Conservation (phyloP, 805 yeast genomes). For the Metschnikowia matae region DNA sequence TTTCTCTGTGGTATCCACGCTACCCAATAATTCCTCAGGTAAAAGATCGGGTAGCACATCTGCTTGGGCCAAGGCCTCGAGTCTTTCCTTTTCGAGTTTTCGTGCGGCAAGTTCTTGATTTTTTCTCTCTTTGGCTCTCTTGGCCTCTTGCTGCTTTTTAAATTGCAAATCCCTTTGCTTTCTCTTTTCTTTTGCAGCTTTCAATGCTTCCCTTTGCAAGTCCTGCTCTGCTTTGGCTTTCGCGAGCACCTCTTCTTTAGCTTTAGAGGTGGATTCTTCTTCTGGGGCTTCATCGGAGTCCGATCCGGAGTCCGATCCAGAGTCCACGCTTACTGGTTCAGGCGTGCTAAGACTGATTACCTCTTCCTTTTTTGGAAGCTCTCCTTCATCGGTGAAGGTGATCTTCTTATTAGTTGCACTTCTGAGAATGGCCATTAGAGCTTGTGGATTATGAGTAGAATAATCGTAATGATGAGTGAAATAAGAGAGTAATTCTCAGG, state of each 20-base stretch:
- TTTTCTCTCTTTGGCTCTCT: constrained; percentile 15
- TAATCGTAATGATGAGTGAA: background rate
- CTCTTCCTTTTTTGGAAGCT: constrained; percentile 15
- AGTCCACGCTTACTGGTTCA: constrained; percentile 3
- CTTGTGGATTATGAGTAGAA: background rate
- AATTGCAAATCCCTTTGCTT: constrained; percentile 30
- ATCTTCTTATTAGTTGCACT: constrained; percentile 26
- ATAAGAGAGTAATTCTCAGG: background rate
- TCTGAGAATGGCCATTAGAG: constrained; percentile 29
- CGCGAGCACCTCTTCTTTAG: constrained; percentile 25
- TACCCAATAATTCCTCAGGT: constrained; percentile 37
- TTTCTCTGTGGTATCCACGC: constrained; percentile 10
- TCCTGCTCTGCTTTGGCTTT: constrained; percentile 22
- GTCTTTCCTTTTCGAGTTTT: constrained; percentile 4
- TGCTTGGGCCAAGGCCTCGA: constrained; percentile 12
- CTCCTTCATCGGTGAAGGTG: constrained; percentile 30
- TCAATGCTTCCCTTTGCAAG: constrained; percentile 23
- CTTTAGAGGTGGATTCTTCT: constrained; percentile 34
- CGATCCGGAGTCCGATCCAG: constrained; percentile 16
- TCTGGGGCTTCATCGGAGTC: constrained; percentile 41
- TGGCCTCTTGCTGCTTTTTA: constrained; percentile 33
- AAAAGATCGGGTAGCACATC: constrained; percentile 38
- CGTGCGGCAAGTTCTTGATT: constrained; percentile 24
- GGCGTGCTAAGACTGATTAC: constrained; percentile 12
- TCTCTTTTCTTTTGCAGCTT: constrained; percentile 33